Base-by-base conservation (phyloP, 768 basidiomycete species). In the Tylopilus plumbeoviolaceoides region DNA sequence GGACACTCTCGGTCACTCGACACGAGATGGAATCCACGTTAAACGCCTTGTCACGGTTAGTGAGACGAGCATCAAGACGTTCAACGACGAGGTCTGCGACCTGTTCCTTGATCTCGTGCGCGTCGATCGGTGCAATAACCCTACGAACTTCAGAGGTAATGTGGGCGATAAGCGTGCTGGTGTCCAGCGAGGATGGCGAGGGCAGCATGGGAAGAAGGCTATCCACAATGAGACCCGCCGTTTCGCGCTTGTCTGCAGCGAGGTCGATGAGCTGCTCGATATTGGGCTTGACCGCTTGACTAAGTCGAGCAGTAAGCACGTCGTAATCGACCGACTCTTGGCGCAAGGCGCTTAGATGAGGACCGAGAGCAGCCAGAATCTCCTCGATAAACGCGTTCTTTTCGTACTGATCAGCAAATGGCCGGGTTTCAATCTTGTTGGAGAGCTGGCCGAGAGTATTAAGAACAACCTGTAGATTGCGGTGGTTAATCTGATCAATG, bases 31-130 rank as follows among this genome's bases (percentile, higher is more conserved):
- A 69, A 36, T 89, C 86, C 17, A 82, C 70, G 59, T 81, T 87
- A 60, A 87, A 79, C 7, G 78, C 67, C 62, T 85, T 83, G 67
- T 92, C 90, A 9, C 90, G 79, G 25, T 89, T 84, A 35, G 88
- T 80, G 44, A 93, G 76, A 18, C 89, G 82, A 11, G 90, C 86
- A 60, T 91, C 87, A 11, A 93, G 75, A 25, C 91, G 82, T 64
- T 91, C 91, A 8, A 93, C 87, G 2, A 93, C 91, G 27, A 92
- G 79, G 64, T 91, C 91, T 2, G 91, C 87, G 0, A 93, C 89
- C 62, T 90, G 88, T 62, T 92, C 91, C 73, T 90, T 91, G 65
- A 93, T 88, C 66, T 88, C 87, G 59, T 91, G 88, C 0, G 88
- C 82, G 61, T 93, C 91, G 21, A 92, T 79, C 0, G 86, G 87